A percentile compares a stretch with the other conserved stretches of the same genome.
Conservation (phyloP, 208 protist genomes). For the Lotmaria passim region DNA sequence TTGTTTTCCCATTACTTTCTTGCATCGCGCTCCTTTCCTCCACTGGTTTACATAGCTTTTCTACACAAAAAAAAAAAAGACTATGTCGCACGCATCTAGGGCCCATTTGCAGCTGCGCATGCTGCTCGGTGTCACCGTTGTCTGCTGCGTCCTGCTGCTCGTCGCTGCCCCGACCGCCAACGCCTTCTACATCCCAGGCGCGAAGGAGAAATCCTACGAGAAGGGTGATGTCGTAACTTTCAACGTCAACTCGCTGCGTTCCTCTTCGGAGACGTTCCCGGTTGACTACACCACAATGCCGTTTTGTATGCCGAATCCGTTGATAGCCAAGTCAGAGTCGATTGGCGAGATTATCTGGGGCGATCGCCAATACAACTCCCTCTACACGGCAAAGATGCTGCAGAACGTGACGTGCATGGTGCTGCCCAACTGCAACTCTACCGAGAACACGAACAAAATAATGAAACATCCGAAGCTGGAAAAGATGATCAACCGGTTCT, state of each 20-base stretch:
- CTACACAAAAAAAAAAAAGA: background rate
- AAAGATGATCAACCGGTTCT: conserved; percentile 69
- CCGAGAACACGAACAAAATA: conserved; percentile 37
- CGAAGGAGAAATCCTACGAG: conserved; percentile 57
- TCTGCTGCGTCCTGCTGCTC: conserved; percentile 7
- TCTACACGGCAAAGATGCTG: conserved; percentile 70
- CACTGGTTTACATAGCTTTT: no score
- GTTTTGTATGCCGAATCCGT: conserved; percentile 53
- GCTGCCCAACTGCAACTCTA: conserved; percentile 51
- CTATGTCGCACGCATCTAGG: background rate
- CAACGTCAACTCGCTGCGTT: conserved; percentile 77
- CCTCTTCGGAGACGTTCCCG: conserved; percentile 64
- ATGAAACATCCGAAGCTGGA: conserved; percentile 33
- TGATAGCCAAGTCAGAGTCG: conserved; percentile 45
- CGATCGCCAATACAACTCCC: conserved; percentile 74
- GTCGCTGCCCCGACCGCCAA: background rate
- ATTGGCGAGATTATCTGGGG: conserved; percentile 85
- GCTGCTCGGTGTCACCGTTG: background rate
- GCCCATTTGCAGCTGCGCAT: background rate
- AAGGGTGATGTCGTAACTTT: conserved; percentile 50
- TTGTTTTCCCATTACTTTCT: no score
- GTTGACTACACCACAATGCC: conserved; percentile 75
- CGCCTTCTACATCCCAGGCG: conserved; percentile 71
- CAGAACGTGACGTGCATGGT: conserved; percentile 45
- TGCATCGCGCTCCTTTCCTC: no score